phyloP scores from a whole-genome alignment of 441 rosid species.

The Croton setiger region DNA sequence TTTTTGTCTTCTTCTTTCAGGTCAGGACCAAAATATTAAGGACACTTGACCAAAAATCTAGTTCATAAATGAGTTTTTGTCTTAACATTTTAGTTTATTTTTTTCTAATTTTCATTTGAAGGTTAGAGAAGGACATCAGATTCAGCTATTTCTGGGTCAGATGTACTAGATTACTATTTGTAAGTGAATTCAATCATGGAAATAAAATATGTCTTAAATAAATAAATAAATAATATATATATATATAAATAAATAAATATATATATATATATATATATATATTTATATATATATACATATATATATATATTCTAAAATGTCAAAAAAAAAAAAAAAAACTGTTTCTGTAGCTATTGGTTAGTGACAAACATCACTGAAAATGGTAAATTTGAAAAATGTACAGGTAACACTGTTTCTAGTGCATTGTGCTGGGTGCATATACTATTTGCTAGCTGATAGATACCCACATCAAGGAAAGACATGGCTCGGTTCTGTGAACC shows the following conservation, averaged over 20 bases:
- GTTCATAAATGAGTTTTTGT: neutral
- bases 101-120: slow-evolving; percentile 19
- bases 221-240: no score
- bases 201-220: no score
- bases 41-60: neutral
- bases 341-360: neutral
- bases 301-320: neutral
- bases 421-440: slow-evolving; percentile 81
- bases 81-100: neutral
- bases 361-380: neutral
- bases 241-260: no score
- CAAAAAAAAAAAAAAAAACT: no score
- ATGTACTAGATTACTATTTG: slow-evolving; percentile 54
- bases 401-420: slow-evolving; percentile 75
- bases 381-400: neutral
- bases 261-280: no score
- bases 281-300: neutral
- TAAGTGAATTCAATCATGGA: no score
- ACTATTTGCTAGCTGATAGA: slow-evolving; percentile 62
- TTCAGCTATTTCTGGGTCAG: slow-evolving; percentile 74
- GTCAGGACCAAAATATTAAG: neutral
- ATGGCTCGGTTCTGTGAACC: slow-evolving; percentile 60
- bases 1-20: no score
- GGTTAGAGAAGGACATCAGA: slow-evolving; percentile 85
- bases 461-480: slow-evolving; percentile 48